Conservation (phyloP, 1,284 basidiomycete genomes). For the Boletus mariae region DNA sequence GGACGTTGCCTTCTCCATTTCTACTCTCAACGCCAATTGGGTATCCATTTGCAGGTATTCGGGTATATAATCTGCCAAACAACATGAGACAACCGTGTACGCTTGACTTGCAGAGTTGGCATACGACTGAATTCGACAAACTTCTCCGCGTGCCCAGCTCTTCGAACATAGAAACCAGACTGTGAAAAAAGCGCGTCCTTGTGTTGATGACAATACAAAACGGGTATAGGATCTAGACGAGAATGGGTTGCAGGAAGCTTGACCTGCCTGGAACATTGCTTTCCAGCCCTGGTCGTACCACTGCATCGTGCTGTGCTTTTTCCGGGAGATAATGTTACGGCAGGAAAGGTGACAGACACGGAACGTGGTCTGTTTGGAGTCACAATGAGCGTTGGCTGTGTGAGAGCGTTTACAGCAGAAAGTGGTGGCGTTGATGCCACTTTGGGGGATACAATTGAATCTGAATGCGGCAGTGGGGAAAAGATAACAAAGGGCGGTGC, state of each 20-base stretch:
- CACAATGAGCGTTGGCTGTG: conserved; percentile 7
- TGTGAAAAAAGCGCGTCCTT: conserved; percentile 50
- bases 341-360: conserved; percentile 27
- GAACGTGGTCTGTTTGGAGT: conserved; percentile 25
- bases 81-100: conserved; percentile 12
- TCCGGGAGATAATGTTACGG: conserved; percentile 21
- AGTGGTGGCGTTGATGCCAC: conserved; percentile 1
- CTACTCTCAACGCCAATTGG: conserved; percentile 56
- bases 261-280: conserved; percentile 59
- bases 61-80: conserved; percentile 62
- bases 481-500: conserved; percentile 16
- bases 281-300: conserved; percentile 62
- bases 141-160: conserved; percentile 36
- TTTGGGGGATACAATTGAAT: conserved; percentile 9
- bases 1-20: conserved; percentile 68
- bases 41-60: conserved; percentile 60
- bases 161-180: conserved; percentile 56
- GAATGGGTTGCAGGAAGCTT: conserved; percentile 46
- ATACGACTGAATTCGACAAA: conserved; percentile 58
- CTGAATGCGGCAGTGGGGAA: conserved; percentile 27
- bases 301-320: conserved; percentile 48
- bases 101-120: conserved; percentile 3
- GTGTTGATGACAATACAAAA: conserved; percentile 67
- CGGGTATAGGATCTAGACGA: conserved; percentile 33
- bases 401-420: conserved; percentile 5